Evolutionary conservation across 192 early-diverging fungal genomes (phyloP).

Genomic region (Chytriomyces sp.): DNA sequence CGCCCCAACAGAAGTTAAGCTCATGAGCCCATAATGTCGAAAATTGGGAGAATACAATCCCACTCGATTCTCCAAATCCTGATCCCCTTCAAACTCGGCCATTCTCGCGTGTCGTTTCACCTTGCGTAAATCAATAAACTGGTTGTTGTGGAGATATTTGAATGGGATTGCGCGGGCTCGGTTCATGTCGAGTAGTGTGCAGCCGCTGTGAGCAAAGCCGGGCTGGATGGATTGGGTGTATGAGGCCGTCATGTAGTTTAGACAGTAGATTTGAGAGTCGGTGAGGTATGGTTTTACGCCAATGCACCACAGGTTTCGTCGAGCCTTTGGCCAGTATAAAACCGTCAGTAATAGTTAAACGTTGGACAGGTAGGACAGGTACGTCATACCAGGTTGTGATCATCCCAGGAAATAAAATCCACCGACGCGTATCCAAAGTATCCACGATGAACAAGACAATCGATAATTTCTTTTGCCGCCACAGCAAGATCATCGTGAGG

Average conservation of each 20-base stretch:
- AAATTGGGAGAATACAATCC: conserved; percentile 15
- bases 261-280: background rate
- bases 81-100: conserved; percentile 17
- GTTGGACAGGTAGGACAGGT: background rate
- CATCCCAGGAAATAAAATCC: conserved; percentile 27
- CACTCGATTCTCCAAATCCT: conserved; percentile 11
- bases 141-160: conserved; percentile 24
- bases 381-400: background rate
- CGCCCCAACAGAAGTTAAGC: conserved; percentile 6
- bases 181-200: conserved; percentile 15
- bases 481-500: conserved; percentile 9
- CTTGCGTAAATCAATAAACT: conserved; percentile 11
- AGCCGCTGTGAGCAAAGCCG: background rate
- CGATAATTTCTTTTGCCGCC: conserved; percentile 3
- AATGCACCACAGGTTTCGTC: conserved; percentile 21
- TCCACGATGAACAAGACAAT: background rate
- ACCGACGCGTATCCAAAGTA: conserved; percentile 30
- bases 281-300: conserved; percentile 30
- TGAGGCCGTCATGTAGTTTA: conserved; percentile 14
- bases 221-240: conserved; percentile 8
- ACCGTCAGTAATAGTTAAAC: background rate
- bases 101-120: conserved; percentile 7
- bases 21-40: conserved; percentile 1
- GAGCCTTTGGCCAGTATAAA: background rate
- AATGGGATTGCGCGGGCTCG: conserved; percentile 20